phyloP scores from a whole-genome alignment of 306 rosid species.

The Prunus armeniaca region DNA sequence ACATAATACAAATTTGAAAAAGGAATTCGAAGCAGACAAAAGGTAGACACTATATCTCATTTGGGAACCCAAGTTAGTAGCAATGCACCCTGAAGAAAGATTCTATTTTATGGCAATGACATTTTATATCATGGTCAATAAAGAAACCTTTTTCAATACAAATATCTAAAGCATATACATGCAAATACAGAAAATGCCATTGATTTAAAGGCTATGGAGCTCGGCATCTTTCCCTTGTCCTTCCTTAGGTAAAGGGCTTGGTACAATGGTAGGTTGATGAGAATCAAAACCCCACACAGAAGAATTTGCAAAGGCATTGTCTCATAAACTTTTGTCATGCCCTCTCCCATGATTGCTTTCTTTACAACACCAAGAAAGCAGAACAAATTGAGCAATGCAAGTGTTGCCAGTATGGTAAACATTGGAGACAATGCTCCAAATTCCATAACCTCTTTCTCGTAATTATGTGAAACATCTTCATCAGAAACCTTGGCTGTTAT shows the following conservation, averaged over 20 bases:
- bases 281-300: conserved; percentile 50
- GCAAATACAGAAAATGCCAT: conserved; percentile 28
- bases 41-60: conserved; percentile 55
- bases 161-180: conserved; percentile 12
- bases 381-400: conserved; percentile 54
- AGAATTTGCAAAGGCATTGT: conserved; percentile 52
- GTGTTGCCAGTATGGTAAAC: conserved; percentile 55
- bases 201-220: conserved; percentile 50
- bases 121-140: neutral
- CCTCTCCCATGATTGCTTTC: conserved; percentile 35
- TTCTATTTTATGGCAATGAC: neutral
- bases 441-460: conserved; percentile 71
- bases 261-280: conserved; percentile 66
- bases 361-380: conserved; percentile 53
- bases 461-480: conserved; percentile 53
- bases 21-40: conserved; percentile 65
- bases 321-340: conserved; percentile 24
- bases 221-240: conserved; percentile 67
- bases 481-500: conserved; percentile 66
- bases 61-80: conserved; percentile 13
- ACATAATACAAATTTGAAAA: conserved; percentile 48
- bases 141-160: neutral
- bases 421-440: conserved; percentile 73
- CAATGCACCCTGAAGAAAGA: neutral
- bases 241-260: conserved; percentile 69